Evolutionary conservation across 2,329 filamentous ascomycete genomes (phyloP).

Genomic region (Fusarium solani-melongenae): DNA sequence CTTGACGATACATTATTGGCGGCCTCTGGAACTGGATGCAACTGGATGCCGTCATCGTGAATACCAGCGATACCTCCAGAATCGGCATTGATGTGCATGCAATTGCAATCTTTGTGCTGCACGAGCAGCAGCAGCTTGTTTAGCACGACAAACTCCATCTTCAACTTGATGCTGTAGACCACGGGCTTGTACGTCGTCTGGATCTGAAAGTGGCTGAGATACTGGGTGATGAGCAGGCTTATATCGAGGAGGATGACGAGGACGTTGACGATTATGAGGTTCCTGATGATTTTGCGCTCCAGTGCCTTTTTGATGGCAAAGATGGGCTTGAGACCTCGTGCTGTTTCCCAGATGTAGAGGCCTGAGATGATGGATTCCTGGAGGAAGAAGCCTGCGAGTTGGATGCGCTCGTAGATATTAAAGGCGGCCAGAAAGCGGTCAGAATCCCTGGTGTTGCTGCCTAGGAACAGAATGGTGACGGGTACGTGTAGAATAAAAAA

Average conservation of each 20-base stretch:
- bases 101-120: slow-evolving; percentile 30
- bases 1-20: neutral
- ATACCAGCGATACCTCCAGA: neutral
- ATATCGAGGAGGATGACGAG: slow-evolving; percentile 34
- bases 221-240: slow-evolving; percentile 24
- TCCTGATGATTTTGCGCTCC: slow-evolving; percentile 30
- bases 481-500: slow-evolving; percentile 30
- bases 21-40: neutral
- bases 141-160: slow-evolving; percentile 35
- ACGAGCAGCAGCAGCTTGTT: slow-evolving; percentile 30
- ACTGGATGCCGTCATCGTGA: neutral
- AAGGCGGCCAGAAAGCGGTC: slow-evolving; percentile 17
- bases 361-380: slow-evolving; percentile 32
- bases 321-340: slow-evolving; percentile 25
- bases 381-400: slow-evolving; percentile 30
- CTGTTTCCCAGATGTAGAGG: slow-evolving; percentile 34
- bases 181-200: slow-evolving; percentile 36
- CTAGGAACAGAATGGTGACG: slow-evolving; percentile 24
- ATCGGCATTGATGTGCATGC: slow-evolving; percentile 23
- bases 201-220: slow-evolving; percentile 33
- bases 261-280: slow-evolving; percentile 31
- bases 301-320: slow-evolving; percentile 20
- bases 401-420: slow-evolving; percentile 32
- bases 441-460: slow-evolving; percentile 23
- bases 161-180: slow-evolving; percentile 36